phyloP scores from a whole-genome alignment of 306 rosid species.

The Quercus robur region DNA sequence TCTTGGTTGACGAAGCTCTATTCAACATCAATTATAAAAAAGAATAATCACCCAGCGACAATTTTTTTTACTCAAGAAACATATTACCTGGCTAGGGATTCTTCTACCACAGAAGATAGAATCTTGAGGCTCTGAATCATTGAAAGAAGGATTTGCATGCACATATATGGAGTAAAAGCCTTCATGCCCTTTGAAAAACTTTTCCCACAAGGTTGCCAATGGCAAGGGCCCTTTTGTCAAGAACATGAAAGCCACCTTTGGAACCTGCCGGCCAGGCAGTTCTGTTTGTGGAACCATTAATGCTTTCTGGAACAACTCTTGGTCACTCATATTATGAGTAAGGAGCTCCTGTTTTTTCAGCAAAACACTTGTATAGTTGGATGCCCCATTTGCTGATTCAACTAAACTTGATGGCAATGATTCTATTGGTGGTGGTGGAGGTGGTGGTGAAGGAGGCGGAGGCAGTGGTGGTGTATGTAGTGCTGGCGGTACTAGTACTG shows the following conservation, averaged over 20 bases:
- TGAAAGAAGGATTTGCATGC: conserved; percentile 55
- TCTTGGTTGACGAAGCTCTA: no score
- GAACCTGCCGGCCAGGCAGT: not conserved
- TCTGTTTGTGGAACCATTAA: conserved; percentile 20
- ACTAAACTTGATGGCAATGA: not conserved
- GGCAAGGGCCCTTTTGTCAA: conserved; percentile 48
- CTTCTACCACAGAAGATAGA: conserved; percentile 58
- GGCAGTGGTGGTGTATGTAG: not conserved
- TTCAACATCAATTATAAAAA: not conserved
- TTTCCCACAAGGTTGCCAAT: conserved; percentile 52
- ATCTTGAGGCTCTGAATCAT: conserved; percentile 25
- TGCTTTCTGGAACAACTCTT: conserved; percentile 50
- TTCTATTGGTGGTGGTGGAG: not conserved
- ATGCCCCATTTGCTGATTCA: not conserved
- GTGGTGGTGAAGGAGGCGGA: no score
- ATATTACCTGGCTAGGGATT: conserved; percentile 55
- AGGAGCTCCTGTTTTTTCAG: conserved; percentile 13
- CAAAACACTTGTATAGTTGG: not conserved
- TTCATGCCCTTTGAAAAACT: conserved; percentile 43
- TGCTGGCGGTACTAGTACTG: not conserved
- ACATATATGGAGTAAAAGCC: conserved; percentile 50
- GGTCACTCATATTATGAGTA: conserved; percentile 58
- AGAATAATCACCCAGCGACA: not conserved
- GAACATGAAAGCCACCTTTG: conserved; percentile 71
- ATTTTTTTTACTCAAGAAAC: not conserved